Conservation (phyloP, 345 rosid genomes). For the Pseudoturritis turrita region DNA sequence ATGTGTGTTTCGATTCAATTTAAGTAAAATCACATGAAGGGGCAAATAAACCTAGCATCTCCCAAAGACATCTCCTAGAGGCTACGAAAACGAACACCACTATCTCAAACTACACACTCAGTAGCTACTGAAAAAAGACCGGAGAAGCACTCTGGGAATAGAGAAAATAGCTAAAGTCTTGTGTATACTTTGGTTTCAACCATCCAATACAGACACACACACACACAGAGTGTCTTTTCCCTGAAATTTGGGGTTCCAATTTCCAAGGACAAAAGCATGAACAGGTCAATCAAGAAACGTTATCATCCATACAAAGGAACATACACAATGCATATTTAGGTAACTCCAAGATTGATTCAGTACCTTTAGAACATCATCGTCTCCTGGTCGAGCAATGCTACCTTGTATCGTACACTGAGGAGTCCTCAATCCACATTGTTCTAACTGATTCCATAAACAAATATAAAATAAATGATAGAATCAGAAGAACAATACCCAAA, state of each 20-base stretch:
- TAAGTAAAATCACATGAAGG: not conserved
- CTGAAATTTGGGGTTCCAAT: not conserved
- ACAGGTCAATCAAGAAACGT: not conserved
- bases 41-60: not conserved
- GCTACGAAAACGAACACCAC: not conserved
- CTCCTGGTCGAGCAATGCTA: conserved; percentile 57
- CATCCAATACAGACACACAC: not conserved
- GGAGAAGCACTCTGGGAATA: not conserved
- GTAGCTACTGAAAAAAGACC: not conserved
- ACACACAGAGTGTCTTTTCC: not conserved
- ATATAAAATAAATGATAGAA: not conserved
- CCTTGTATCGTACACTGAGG: conserved; percentile 93
- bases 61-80: not conserved
- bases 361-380: conserved; percentile 48
- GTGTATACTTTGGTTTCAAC: not conserved
- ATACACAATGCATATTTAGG: not conserved
- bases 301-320: not conserved
- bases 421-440: conserved; percentile 79
- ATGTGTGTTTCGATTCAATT: not conserved
- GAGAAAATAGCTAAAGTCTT: not conserved
- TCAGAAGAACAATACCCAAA: not conserved
- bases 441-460: conserved; percentile 45
- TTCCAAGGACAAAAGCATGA: not conserved
- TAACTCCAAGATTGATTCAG: not conserved
- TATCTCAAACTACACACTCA: not conserved